Conservation (phyloP, 305 asterid species). For the Fraxinus dipetala region DNA sequence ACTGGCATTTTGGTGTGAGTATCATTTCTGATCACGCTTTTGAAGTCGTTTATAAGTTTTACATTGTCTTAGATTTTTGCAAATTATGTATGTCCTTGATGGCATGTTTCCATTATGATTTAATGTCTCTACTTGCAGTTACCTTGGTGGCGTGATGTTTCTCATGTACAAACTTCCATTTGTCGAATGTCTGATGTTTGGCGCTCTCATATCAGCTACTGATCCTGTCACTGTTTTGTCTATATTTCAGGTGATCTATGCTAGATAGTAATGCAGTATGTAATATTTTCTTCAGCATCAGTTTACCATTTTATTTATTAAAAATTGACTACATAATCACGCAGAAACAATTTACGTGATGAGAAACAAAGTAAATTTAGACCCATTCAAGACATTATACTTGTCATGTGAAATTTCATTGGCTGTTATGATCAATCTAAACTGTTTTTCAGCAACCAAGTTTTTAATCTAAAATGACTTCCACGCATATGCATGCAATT, state of each 20-base stretch:
- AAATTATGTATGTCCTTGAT: constrained; percentile 1
- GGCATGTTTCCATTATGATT: constrained; percentile 16
- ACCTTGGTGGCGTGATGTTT: constrained; percentile 72
- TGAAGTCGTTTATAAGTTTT: constrained; percentile 9
- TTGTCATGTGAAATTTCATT: neutral
- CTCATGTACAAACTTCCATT: constrained; percentile 90
- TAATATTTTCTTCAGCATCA: neutral
- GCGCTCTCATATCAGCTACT: constrained; percentile 96
- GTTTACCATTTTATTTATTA: neutral
- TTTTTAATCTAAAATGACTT: neutral
- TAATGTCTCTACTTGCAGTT: constrained; percentile 48
- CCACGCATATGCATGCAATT: neutral
- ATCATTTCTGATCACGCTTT: constrained; percentile 22
- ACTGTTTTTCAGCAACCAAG: neutral
- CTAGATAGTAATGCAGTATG: neutral
- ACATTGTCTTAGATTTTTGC: neutral
- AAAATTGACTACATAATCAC: neutral
- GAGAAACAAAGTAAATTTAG: neutral
- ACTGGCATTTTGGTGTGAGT: constrained; percentile 96
- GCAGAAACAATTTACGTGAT: neutral
- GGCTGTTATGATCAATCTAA: neutral
- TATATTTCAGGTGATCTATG: constrained; percentile 74
- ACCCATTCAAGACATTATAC: neutral
- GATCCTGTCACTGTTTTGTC: constrained; percentile 98
- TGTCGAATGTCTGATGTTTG: constrained; percentile 95